Percentiles rank a stretch among this genome's conserved stretches.
phyloP scores from a whole-genome alignment of 1,139 yeast genomes.

The Suhomyces maxii region DNA sequence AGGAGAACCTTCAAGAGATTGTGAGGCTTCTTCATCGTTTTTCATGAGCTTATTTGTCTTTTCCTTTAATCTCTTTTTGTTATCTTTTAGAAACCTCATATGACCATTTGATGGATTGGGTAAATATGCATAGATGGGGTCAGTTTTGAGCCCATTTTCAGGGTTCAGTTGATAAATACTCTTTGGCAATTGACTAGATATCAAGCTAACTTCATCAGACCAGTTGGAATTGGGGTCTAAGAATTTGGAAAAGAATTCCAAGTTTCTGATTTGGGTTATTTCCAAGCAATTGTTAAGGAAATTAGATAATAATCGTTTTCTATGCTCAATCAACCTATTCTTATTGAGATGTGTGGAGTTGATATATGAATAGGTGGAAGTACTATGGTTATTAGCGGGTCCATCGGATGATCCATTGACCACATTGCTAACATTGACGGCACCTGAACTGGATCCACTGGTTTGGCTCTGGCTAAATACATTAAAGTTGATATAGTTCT shows the following conservation, averaged over 20 bases:
- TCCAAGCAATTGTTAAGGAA: constrained; percentile 76
- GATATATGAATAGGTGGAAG: constrained; percentile 36
- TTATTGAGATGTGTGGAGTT: constrained; percentile 46
- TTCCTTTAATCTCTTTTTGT: constrained; percentile 29
- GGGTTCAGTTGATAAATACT: constrained; percentile 54
- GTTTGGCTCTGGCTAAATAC: constrained; percentile 25
- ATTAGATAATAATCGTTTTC: constrained; percentile 75
- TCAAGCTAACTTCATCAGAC: constrained; percentile 51
- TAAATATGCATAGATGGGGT: constrained; percentile 58
- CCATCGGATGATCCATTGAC: constrained; percentile 6
- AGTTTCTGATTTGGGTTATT: constrained; percentile 54
- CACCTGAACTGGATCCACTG: constrained; percentile 6
- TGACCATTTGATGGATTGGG: constrained; percentile 57
- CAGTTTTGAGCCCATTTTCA: constrained; percentile 53
- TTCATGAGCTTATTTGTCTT: constrained; percentile 28
- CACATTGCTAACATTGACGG: constrained; percentile 3
- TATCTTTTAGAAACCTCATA: constrained; percentile 39
- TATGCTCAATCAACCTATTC: constrained; percentile 49
- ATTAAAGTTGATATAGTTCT: constrained; percentile 55
- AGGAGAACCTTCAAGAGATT: constrained; percentile 1
- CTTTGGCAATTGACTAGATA: constrained; percentile 43
- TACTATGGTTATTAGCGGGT: not conserved
- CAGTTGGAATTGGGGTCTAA: constrained; percentile 84
- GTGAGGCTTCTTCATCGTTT: not conserved
- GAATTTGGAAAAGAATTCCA: constrained; percentile 71